These are phyloP conservation scores for Candida manassasensis DNA, from an alignment of 805 yeast genomes.

Conservation along the genomic window DNA sequence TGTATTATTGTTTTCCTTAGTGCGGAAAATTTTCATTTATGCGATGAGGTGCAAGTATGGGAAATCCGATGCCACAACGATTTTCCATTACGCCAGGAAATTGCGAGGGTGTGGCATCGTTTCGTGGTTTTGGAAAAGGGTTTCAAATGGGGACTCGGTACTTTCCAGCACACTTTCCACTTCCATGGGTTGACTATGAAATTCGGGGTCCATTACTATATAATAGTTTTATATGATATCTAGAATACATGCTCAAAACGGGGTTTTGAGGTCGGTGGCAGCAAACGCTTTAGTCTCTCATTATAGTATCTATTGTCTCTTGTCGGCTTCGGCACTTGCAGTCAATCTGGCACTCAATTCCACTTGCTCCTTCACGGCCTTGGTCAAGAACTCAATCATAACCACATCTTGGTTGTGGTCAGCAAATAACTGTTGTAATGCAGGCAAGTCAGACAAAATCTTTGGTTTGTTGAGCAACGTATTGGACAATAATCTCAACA, in stretches of 20 bases:
- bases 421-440: slow-evolving; percentile 57
- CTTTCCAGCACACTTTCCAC: no score
- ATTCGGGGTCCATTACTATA: neutral
- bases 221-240: neutral
- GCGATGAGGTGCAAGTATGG: neutral
- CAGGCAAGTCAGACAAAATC: slow-evolving; percentile 45
- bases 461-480: slow-evolving; percentile 49
- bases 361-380: slow-evolving; percentile 79
- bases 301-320: slow-evolving; percentile 9
- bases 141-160: no score
- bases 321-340: slow-evolving; percentile 32
- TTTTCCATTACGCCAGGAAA: no score
- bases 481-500: slow-evolving; percentile 64
- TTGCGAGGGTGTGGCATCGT: no score
- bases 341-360: slow-evolving; percentile 74
- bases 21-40: neutral
- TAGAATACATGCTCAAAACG: neutral
- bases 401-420: slow-evolving; percentile 75
- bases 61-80: neutral
- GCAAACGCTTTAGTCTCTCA: no score
- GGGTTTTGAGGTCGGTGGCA: no score
- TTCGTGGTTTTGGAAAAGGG: no score
- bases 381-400: slow-evolving; percentile 76
- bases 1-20: neutral
- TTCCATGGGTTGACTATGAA: neutral